Evolutionary conservation across 768 basidiomycete species (phyloP).

Genomic region (Suillus clintonianus): DNA sequence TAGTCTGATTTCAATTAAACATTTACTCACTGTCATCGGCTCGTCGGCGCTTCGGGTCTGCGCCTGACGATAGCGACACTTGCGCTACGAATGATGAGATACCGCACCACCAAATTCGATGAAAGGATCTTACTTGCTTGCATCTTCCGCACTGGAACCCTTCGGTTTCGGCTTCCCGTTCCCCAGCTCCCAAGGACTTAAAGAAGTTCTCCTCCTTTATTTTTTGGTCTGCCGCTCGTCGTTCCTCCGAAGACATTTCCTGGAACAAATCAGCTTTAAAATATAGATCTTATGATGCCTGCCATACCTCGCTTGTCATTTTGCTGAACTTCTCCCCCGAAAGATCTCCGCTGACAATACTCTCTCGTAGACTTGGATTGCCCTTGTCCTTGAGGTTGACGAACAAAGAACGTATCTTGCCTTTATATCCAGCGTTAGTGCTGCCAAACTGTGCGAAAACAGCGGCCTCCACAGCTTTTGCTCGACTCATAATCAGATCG

Average conservation of each 20-base stretch:
- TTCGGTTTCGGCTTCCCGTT: slow-evolving; percentile 92
- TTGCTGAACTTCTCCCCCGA: slow-evolving; percentile 65
- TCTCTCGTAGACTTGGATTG: slow-evolving; percentile 84
- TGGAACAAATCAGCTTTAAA: slow-evolving; percentile 28
- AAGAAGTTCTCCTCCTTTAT: slow-evolving; percentile 87
- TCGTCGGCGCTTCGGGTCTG: slow-evolving; percentile 98
- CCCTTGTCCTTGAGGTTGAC: slow-evolving; percentile 96
- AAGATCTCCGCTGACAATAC: slow-evolving; percentile 82
- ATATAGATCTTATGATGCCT: background rate
- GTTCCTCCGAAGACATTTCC: slow-evolving; percentile 97
- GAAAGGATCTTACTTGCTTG: slow-evolving; percentile 65
- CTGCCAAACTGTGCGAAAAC: slow-evolving; percentile 50
- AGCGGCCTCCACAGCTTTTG: slow-evolving; percentile 70
- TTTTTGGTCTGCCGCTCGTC: slow-evolving; percentile 79
- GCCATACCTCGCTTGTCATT: slow-evolving; percentile 76
- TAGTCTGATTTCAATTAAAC: background rate
- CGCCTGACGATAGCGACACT: slow-evolving; percentile 92
- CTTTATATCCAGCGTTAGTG: slow-evolving; percentile 57
- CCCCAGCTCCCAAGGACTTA: slow-evolving; percentile 86
- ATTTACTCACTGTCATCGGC: slow-evolving; percentile 85
- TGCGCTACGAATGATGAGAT: slow-evolving; percentile 48
- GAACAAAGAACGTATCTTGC: slow-evolving; percentile 84
- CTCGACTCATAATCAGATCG: slow-evolving; percentile 66
- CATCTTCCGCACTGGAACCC: slow-evolving; percentile 97
- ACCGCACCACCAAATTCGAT: background rate